phyloP scores from a whole-genome alignment of 1,284 basidiomycete genomes.

The Marasmius oreades region DNA sequence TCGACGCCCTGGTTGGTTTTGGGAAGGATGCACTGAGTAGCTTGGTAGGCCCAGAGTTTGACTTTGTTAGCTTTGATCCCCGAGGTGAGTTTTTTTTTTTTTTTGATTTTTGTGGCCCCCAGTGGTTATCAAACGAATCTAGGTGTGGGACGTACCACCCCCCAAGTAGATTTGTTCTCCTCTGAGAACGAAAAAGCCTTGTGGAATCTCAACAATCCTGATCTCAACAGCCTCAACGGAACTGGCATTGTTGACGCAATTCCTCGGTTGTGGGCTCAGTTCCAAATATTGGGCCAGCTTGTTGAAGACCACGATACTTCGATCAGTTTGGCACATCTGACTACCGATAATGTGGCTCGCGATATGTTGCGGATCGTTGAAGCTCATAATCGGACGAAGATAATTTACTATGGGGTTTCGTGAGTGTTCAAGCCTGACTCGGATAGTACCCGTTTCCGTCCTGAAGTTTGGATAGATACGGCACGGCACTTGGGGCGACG shows the following conservation, averaged over 20 bases:
- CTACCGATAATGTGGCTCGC: constrained; percentile 40
- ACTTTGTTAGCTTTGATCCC: constrained; percentile 51
- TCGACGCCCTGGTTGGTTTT: constrained; percentile 24
- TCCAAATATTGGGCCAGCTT: constrained; percentile 26
- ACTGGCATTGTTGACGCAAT: constrained; percentile 22
- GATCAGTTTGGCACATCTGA: constrained; percentile 33
- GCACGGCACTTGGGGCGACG: constrained; percentile 40
- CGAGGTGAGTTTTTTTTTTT: constrained; percentile 20
- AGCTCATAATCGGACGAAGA: constrained; percentile 39
- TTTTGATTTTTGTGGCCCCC: no score
- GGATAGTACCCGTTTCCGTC: background rate
- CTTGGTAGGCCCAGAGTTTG: constrained; percentile 41
- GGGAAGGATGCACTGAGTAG: constrained; percentile 28
- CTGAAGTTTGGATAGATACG: constrained; percentile 30
- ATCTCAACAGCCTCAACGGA: constrained; percentile 14
- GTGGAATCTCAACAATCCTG: background rate
- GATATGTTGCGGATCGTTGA: constrained; percentile 48
- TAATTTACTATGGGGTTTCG: constrained; percentile 55
- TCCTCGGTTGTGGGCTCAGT: constrained; percentile 20
- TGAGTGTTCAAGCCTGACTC: constrained; percentile 21
- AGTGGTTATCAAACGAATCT: background rate
- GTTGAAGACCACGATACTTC: constrained; percentile 26
- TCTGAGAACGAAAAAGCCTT: background rate
- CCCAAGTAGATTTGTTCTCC: constrained; percentile 31
- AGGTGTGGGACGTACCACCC: constrained; percentile 32